These are phyloP conservation scores for Thraustochytrium sp. DNA, from an alignment of 352 stramenopile genomes.

Conservation along the genomic window DNA sequence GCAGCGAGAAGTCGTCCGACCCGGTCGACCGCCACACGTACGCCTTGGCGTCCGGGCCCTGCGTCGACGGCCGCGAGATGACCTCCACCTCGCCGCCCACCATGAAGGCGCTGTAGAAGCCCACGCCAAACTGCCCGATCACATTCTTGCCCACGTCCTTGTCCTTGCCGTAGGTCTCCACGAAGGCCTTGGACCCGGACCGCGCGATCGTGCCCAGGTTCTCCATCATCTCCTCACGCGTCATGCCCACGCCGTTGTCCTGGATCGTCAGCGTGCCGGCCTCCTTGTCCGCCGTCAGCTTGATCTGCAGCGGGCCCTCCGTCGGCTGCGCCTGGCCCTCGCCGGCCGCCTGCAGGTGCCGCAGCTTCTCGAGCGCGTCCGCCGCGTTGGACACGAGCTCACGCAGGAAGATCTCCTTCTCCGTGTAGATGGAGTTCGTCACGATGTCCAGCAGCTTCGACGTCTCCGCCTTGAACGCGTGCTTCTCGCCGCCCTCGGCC, in stretches of 20 bases:
- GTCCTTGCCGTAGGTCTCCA: constrained; percentile 67
- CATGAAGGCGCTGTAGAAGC: constrained; percentile 99
- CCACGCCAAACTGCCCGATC: constrained; percentile 99
- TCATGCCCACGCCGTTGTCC: constrained; percentile 98
- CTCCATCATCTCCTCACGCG: constrained; percentile 86
- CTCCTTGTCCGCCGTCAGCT: constrained; percentile 90
- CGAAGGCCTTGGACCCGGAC: constrained; percentile 92
- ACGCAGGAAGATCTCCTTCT: constrained; percentile 97
- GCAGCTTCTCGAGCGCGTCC: constrained; percentile 97
- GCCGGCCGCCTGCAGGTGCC: constrained; percentile 75
- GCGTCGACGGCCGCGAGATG: constrained; percentile 52
- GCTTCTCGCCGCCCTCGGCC: constrained; percentile 53
- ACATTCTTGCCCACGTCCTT: constrained; percentile 49
- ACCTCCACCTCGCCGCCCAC: constrained; percentile 92
- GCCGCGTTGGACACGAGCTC: constrained; percentile 98
- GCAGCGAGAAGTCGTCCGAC: constrained; percentile 66
- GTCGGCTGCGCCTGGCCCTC: constrained; percentile 60
- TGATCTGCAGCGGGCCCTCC: constrained; percentile 88
- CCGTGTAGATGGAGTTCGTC: constrained; percentile 98
- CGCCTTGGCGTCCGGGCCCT: constrained; percentile 38
- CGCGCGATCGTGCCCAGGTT: constrained; percentile 98
- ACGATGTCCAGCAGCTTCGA: constrained; percentile 93
- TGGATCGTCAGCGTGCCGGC: constrained; percentile 91
- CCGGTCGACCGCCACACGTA: constrained; percentile 70
- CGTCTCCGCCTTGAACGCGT: constrained; percentile 90